Evolutionary conservation across 305 asterid species (phyloP).

Genomic region (Salvia sclarea): DNA sequence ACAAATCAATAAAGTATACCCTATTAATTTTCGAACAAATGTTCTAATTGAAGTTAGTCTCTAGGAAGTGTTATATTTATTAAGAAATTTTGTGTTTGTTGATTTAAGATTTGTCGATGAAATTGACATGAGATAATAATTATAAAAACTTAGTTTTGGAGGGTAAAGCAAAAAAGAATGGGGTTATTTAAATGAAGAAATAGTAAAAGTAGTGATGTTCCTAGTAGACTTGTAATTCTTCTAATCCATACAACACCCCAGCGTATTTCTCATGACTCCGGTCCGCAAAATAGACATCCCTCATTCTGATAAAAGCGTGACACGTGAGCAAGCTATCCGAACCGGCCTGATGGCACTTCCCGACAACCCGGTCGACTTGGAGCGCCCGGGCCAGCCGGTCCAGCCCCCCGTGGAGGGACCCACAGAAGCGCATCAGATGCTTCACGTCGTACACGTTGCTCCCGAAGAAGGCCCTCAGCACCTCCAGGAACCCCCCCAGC

Average conservation of each 20-base stretch:
- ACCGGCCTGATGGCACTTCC: constrained; percentile 62
- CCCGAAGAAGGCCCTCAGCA: constrained; percentile 40
- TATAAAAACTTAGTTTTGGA: too few species aligned
- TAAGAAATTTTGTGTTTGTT: too few species aligned
- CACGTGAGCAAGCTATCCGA: constrained; percentile 66
- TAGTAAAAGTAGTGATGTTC: too few species aligned
- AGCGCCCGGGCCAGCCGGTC: constrained; percentile 46
- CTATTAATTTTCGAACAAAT: too few species aligned
- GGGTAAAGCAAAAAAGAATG: too few species aligned
- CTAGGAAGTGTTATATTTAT: too few species aligned
- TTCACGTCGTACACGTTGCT: constrained; percentile 48
- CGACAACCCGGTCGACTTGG: constrained; percentile 48
- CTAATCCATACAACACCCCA: constrained; percentile 50
- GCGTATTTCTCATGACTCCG: constrained; percentile 36
- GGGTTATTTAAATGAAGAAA: too few species aligned
- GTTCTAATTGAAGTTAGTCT: too few species aligned
- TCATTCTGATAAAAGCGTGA: constrained; percentile 51
- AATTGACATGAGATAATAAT: too few species aligned
- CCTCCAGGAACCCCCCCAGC: constrained; percentile 38
- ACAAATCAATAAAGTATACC: too few species aligned
- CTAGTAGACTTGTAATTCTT: constrained; percentile 32
- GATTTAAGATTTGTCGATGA: too few species aligned
- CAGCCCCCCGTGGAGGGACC: constrained; percentile 54
- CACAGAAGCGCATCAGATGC: constrained; percentile 48
- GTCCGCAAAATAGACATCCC: constrained; percentile 38